Base-by-base conservation (phyloP, 257 asterid species). In the Solanum virginianum region DNA sequence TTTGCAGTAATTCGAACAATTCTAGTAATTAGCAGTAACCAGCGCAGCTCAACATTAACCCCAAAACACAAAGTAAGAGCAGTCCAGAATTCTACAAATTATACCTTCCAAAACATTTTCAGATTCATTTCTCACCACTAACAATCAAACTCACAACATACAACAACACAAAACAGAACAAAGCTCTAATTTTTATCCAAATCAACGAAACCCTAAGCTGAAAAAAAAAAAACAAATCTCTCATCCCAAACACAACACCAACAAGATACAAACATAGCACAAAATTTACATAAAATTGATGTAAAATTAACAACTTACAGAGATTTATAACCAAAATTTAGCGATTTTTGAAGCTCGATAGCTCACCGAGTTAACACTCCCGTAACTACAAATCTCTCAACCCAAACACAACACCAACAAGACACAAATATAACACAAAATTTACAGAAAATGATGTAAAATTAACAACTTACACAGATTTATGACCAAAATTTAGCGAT, bases 161-260 rank as follows among this genome's bases (percentile, higher is more conserved):
- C 53, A 32, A 10, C 0, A 53, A 41, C 29, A 36, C 68, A 49
- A 32, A 85, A 84, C 62, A 47, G 69, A 63, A 72, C 8, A 86
- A 87, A 85, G 81, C 26, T 83, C 65, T 57, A 32, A 29, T 47
- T 29, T 83, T 69, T 53, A 7, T 10, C 45, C 26, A 63, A 60
- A 83, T 60, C 79, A 4, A 26, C 82, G 81, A 86, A 91, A 91
- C 92, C 94, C 97, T 90, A 93, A 85, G 88, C 74, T 26, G 49
- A 47, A 74, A 83, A 86, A 54, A 54, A 32, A 83, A 86, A 49
- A 65, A 43, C 72, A 32, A 4, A 69, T 72, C 82, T 75, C 70
- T 8, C 49, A 51, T n/a, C 53, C n/a, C 45, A 22, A 84, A 75
- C 14, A 62, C 22, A 24, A 57, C 26, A 11, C 6, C 6, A 18